Base-by-base conservation (phyloP, 2,329 filamentous ascomycete genomes). In the Alternaria arbusti region DNA sequence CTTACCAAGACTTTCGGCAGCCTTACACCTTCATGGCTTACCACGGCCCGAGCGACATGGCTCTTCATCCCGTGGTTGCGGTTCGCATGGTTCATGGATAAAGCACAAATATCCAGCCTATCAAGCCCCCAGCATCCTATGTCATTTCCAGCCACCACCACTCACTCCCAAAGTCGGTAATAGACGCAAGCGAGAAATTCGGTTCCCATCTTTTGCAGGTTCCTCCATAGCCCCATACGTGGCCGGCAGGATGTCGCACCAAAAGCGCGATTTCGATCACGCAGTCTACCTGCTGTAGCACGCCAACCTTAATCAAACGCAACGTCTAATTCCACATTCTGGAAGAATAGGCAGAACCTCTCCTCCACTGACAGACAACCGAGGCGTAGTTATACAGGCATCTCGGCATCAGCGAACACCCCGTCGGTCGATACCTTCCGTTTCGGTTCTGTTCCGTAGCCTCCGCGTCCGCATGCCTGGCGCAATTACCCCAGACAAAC, bases 31-130 rank as follows among this genome's bases (percentile, higher is more conserved):
- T n/a, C 26, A 25, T 36, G 28, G 20, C 11, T 40, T 6, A 17
- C 20, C 22, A 43, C 66, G 64, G 66, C 50, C 66, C 66, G 66
- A 60, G 47, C 23, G 36, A 45, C 51, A 26, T 26, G 25, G 23
- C 28, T 44, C 26, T 36, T 13, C 12, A 23, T 44, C 17, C 28
- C 49, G 20, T 25, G 13, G 20, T 40, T 50, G 23, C 12, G 54
- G 44, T 20, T 54, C 26, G 36, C 46, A 62, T 57, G 52, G 51
- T 57, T 59, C 46, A 12, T 56, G 64, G 66, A 57, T 66, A 64
- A 68, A 66, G 51, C 17, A 23, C 55, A 40, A 36, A 45, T 55
- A 47, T 36, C 46, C 57, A 58, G 50, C 61, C 63, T 66, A 57
- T 59, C 36, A 62, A 50, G 23, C n/a, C 40, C 28, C 40, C 22